Base-by-base conservation (phyloP, 2,329 filamentous ascomycete genomes). In the Decorospora gaudefroyi region DNA sequence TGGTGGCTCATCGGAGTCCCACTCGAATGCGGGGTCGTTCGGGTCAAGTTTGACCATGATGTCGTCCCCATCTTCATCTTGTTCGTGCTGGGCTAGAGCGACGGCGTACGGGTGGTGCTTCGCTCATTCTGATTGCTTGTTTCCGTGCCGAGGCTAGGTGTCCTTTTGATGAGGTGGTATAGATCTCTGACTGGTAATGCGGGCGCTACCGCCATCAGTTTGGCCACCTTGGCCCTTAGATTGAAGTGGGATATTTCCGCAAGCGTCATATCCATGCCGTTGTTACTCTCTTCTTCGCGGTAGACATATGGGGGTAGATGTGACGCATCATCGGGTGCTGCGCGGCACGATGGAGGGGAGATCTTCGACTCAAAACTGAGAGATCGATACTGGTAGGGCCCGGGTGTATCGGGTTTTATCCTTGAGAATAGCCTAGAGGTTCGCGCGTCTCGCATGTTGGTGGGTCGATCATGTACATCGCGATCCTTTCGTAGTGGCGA, bases 151-250 rank as follows among this genome's bases (percentile, higher is more conserved):
- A 15, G 3, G 48, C 23, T 13, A 53, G 29, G 7, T 34, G 19
- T 0, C 51, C 57, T 8, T 48, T 36, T 15, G 4, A 62, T 34
- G 4, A 64, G 40, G 15, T 55, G 23, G 27, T 57, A 51, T 3
- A 61, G 19, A 6, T 60, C 46, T 2, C 40, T 23, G 3, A 61
- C 37, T 1, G 54, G 50, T 8, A 62, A 11, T 2, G 19, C 30
- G 0, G 59, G 59, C 18, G 53, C 55, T 6, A 59, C 38, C 2
- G 46, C 54, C 53, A 59, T 55, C 6, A 60, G 30, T 2, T 55
- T 35, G 0, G 55, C 53, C 5, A 59, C 55, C 11, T 58, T 53
- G 6, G 34, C 42, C 3, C 61, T 44, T 3, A 46, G 3, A 3
- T 26, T 9, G 15, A 50, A 51, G 17, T 60, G 47, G 0, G 29